A percentile compares a stretch with the other conserved stretches of the same genome.
phyloP scores from a whole-genome alignment of 2,329 filamentous ascomycete genomes.

The Magnaporthiopsis rhizophila region DNA sequence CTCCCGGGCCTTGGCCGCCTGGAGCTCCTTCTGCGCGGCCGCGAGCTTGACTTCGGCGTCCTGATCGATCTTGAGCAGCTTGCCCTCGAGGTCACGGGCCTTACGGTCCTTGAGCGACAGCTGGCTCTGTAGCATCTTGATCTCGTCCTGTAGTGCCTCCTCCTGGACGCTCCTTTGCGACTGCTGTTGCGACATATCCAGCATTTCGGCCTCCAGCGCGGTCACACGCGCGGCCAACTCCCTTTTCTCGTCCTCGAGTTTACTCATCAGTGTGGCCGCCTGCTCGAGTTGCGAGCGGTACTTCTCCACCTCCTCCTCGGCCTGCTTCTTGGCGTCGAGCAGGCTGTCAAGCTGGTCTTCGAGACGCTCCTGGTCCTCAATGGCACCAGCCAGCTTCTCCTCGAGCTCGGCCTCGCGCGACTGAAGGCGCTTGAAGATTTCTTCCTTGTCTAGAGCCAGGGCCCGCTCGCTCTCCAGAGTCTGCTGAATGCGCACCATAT shows the following conservation, averaged over 20 bases:
- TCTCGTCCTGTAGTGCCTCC: slow-evolving; percentile 68
- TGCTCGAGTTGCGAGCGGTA: slow-evolving; percentile 81
- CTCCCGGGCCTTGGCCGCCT: slow-evolving; percentile 64
- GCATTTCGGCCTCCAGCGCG: slow-evolving; percentile 62
- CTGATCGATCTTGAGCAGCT: slow-evolving; percentile 77
- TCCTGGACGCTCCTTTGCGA: slow-evolving; percentile 70
- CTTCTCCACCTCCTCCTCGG: slow-evolving; percentile 75
- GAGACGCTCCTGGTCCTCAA: slow-evolving; percentile 88
- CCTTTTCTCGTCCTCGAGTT: slow-evolving; percentile 79
- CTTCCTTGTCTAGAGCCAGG: slow-evolving; percentile 94
- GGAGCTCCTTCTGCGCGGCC: slow-evolving; percentile 69
- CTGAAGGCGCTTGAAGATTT: slow-evolving; percentile 96
- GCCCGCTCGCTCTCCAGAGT: slow-evolving; percentile 92
- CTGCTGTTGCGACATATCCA: slow-evolving; percentile 61
- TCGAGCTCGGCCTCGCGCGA: slow-evolving; percentile 83
- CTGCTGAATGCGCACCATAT: slow-evolving; percentile 85
- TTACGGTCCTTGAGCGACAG: slow-evolving; percentile 84
- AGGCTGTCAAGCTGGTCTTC: slow-evolving; percentile 90
- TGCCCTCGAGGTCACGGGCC: slow-evolving; percentile 75
- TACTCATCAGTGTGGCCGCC: slow-evolving; percentile 77
- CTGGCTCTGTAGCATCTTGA: slow-evolving; percentile 88
- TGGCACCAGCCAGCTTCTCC: slow-evolving; percentile 84
- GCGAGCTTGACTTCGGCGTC: slow-evolving; percentile 82
- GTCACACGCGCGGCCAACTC: slow-evolving; percentile 60
- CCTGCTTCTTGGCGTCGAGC: slow-evolving; percentile 79